These are phyloP conservation scores for Chenopodium quinoa DNA, from an alignment of 148 eudicot species.

Conservation along the genomic window DNA sequence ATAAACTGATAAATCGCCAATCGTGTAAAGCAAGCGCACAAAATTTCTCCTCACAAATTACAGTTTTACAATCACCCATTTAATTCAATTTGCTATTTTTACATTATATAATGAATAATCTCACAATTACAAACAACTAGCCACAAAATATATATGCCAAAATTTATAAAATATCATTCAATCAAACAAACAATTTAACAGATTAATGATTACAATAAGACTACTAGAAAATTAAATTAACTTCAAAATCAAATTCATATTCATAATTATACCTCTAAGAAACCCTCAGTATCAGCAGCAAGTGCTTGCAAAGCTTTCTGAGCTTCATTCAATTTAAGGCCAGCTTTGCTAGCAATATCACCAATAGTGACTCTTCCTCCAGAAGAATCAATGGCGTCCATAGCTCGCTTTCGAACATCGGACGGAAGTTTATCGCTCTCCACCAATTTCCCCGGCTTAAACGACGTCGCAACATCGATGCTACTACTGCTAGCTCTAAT, in stretches of 20 bases:
- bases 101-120: too few species aligned
- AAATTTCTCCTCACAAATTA: background rate
- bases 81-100: background rate
- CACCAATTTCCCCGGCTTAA: constrained; percentile 66
- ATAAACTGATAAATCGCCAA: background rate
- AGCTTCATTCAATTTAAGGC: constrained; percentile 64
- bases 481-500: constrained; percentile 40
- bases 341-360: constrained; percentile 81
- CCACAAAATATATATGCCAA: too few species aligned
- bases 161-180: too few species aligned
- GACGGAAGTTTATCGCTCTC: constrained; percentile 76
- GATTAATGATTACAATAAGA: too few species aligned
- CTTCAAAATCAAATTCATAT: background rate
- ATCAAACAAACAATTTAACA: too few species aligned
- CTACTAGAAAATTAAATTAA: background rate
- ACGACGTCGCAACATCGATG: constrained; percentile 36
- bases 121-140: too few species aligned
- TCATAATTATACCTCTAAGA: constrained; percentile 62
- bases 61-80: background rate
- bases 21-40: background rate
- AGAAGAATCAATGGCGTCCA: constrained; percentile 72
- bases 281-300: constrained; percentile 82
- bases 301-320: constrained; percentile 89
- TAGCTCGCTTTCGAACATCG: constrained; percentile 64
- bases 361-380: constrained; percentile 85